Percentiles rank a stretch among this genome's conserved stretches.
phyloP scores from a whole-genome alignment of 2,329 filamentous ascomycete genomes.

The Neonectria magnoliae region DNA sequence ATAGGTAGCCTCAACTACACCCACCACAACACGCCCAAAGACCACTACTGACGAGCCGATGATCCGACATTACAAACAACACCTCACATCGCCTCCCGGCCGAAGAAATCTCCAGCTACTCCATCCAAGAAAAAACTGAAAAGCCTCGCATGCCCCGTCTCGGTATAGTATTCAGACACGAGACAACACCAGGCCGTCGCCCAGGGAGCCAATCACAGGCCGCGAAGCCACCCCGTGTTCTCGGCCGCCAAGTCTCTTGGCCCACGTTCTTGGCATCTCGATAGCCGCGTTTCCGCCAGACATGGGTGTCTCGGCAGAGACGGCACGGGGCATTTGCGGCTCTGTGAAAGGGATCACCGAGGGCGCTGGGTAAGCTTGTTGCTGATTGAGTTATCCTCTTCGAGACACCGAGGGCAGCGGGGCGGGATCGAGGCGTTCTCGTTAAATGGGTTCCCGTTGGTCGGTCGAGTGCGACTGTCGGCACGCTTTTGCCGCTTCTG shows the following conservation, averaged over 20 bases:
- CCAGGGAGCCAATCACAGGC: conserved; percentile 30
- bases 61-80: background rate
- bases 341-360: conserved; percentile 29
- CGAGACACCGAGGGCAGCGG: conserved; percentile 32
- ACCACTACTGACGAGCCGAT: background rate
- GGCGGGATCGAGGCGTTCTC: background rate
- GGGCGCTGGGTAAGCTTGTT: conserved; percentile 30
- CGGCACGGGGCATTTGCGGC: conserved; percentile 16
- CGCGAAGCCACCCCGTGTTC: conserved; percentile 34
- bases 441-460: conserved; percentile 6
- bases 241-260: conserved; percentile 35
- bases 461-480: background rate
- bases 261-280: conserved; percentile 24
- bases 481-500: background rate
- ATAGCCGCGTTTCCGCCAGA: conserved; percentile 16
- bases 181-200: conserved; percentile 16
- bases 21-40: background rate
- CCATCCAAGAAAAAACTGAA: background rate
- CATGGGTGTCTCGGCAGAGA: conserved; percentile 11
- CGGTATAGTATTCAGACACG: conserved; percentile 34
- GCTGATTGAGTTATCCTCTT: conserved; percentile 32
- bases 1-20: background rate
- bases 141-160: conserved; percentile 14
- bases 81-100: background rate
- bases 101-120: background rate